A percentile compares a stretch with the other conserved stretches of the same genome.
Conservation (phyloP, 1,139 yeast species). For the Pneumocystis carinii region DNA sequence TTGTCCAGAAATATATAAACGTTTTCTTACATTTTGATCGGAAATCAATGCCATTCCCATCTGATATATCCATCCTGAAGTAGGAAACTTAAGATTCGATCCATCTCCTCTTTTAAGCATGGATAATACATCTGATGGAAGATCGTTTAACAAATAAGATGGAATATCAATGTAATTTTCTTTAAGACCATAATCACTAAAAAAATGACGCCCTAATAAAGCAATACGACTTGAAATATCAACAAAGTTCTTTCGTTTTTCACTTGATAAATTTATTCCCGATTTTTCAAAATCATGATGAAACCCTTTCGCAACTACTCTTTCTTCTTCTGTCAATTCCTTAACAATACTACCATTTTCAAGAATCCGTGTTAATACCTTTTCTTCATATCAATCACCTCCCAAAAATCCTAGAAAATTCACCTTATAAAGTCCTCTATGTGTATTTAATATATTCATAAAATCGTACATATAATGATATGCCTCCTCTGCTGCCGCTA, state of each 20-base stretch:
- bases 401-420: not conserved
- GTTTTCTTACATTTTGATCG: constrained; percentile 43
- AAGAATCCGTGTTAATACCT: constrained; percentile 38
- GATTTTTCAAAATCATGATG: constrained; percentile 79
- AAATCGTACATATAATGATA: constrained; percentile 84
- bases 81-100: constrained; percentile 38
- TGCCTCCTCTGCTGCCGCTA: constrained; percentile 70
- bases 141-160: constrained; percentile 23
- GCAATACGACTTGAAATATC: constrained; percentile 70
- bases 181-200: constrained; percentile 34
- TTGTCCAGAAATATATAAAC: constrained; percentile 64
- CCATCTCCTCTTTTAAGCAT: constrained; percentile 6
- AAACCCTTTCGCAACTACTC: constrained; percentile 65
- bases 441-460: constrained; percentile 85
- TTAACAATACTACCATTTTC: constrained; percentile 28
- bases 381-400: not conserved
- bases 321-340: constrained; percentile 51
- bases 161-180: constrained; percentile 23
- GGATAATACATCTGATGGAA: constrained; percentile 13
- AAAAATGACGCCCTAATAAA: constrained; percentile 66
- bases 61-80: constrained; percentile 55
- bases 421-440: constrained; percentile 51
- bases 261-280: constrained; percentile 65
- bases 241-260: constrained; percentile 55
- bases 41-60: constrained; percentile 47